Conservation (phyloP, 1,139 yeast genomes). For the Taiozyma sp. region DNA sequence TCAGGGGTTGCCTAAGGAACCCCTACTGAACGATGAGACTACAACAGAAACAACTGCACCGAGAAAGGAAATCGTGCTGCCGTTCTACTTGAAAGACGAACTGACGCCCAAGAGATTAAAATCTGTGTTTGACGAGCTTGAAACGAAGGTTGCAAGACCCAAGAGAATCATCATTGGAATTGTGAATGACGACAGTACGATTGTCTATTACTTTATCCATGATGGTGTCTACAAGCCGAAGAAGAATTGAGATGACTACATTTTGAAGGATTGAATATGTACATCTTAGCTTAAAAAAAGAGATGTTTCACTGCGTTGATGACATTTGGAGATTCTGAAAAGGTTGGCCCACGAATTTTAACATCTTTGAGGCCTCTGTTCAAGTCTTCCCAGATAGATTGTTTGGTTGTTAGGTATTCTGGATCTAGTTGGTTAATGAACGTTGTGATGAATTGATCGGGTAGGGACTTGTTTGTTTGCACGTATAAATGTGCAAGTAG, state of each 20-base stretch:
- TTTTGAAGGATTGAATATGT: neutral
- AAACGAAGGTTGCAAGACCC: slow-evolving; percentile 29
- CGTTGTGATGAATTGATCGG: slow-evolving; percentile 37
- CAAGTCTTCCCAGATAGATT: slow-evolving; percentile 4
- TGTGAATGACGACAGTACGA: slow-evolving; percentile 58
- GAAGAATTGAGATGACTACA: slow-evolving; percentile 31
- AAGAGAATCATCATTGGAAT: slow-evolving; percentile 47
- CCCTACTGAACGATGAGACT: slow-evolving; percentile 25
- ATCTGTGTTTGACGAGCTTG: slow-evolving; percentile 23
- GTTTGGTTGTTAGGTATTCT: slow-evolving; percentile 15
- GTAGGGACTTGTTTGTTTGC: slow-evolving; percentile 33
- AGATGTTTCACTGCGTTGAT: slow-evolving; percentile 14
- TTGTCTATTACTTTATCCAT: slow-evolving; percentile 59
- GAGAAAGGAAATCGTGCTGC: slow-evolving; percentile 26
- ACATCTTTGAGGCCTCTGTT: slow-evolving; percentile 8
- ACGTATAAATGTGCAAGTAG: slow-evolving; percentile 37
- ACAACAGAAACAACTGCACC: slow-evolving; percentile 2
- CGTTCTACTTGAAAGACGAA: slow-evolving; percentile 25
- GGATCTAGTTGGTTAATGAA: slow-evolving; percentile 31
- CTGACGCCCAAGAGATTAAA: slow-evolving; percentile 30
- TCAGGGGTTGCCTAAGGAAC: slow-evolving; percentile 29
- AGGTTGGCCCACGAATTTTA: slow-evolving; percentile 14
- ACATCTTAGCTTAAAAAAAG: slow-evolving; percentile 1
- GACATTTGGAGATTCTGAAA: slow-evolving; percentile 20
- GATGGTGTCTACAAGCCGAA: slow-evolving; percentile 61